Evolutionary conservation across 371 early-diverging fungal species (phyloP), one percentile per base, ranked within the genome.

Genomic region (Choanephora cucurbitarum): DNA sequence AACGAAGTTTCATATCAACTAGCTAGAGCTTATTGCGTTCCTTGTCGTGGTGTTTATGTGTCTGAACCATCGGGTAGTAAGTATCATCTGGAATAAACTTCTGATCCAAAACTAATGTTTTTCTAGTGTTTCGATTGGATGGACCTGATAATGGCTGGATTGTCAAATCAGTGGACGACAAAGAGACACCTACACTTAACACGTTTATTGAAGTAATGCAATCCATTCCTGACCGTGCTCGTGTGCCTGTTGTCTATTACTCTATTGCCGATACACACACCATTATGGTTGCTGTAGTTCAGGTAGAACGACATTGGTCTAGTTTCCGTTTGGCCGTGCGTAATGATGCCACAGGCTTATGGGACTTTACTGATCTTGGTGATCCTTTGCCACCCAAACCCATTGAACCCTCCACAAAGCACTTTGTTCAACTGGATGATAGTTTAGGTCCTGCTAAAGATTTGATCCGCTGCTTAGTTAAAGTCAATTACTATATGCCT

Each of bases 1-100:
- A 90, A 95, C 66, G 84, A 92, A 58, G 75, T 95, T 2, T 90
- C 91, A 18, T 96, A 93, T 66, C 95, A 94, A 73, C 77, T 95
- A 19, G 96, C 95, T 0, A 75, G 90, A 49, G 79, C 84, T 11
- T 92, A 87, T 60, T 82, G 82, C 41, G 83, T 91, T n/a, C 91
- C 94, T 5, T 85, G 85, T n/a, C 82, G 82, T 40, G 94, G 96
- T 18, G 92, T 95, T 21, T 93, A 92, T 73, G 90, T 95, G 5
- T 77, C 92, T 32, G 75, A 72, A 24, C 72, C 77, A 18, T 60
- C 69, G n/a, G 80, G 80, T 39, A 74, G 79, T 79, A 69, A 68
- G 75, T 67, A n/a, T n/a, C n/a, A n/a, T n/a, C n/a, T n/a, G n/a
- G n/a, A n/a, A n/a, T n/a, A n/a, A n/a, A n/a, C n/a, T n/a, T n/a